Evolutionary conservation across 179 eudicot species (phyloP).

Genomic region (Camellia oleifera): DNA sequence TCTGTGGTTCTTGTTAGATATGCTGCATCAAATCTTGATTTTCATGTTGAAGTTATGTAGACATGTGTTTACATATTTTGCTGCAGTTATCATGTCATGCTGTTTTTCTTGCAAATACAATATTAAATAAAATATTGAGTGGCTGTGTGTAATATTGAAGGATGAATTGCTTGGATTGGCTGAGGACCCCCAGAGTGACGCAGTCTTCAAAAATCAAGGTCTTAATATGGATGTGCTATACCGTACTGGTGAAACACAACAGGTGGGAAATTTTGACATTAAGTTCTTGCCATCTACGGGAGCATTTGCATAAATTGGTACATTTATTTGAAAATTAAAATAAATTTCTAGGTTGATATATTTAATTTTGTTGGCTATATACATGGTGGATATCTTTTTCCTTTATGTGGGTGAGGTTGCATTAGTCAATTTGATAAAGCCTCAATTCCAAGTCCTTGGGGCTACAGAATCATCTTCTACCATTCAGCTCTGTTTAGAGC

Average conservation of each 20-base stretch:
- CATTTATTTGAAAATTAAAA: neutral
- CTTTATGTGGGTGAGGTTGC: neutral
- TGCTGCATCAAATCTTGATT: neutral
- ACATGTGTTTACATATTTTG: neutral
- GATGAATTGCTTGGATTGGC: slow-evolving; percentile 92
- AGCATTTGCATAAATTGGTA: neutral
- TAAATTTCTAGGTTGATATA: neutral
- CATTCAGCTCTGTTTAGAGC: neutral
- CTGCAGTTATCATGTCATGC: neutral
- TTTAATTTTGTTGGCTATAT: neutral
- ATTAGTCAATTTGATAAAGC: no score
- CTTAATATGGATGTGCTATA: slow-evolving; percentile 77
- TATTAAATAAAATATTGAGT: slow-evolving; percentile 1
- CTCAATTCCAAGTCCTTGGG: no score
- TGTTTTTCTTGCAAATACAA: neutral
- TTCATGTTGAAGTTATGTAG: neutral
- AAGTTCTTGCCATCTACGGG: neutral
- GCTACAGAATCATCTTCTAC: neutral
- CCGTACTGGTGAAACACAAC: slow-evolving; percentile 87
- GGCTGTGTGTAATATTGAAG: slow-evolving; percentile 31
- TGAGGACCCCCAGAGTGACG: slow-evolving; percentile 48
- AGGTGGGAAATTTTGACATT: slow-evolving; percentile 37
- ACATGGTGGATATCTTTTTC: neutral
- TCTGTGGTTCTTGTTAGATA: neutral
- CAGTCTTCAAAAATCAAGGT: slow-evolving; percentile 51